phyloP scores from a whole-genome alignment of 1,284 basidiomycete genomes.

The Gymnopus androsaceus region DNA sequence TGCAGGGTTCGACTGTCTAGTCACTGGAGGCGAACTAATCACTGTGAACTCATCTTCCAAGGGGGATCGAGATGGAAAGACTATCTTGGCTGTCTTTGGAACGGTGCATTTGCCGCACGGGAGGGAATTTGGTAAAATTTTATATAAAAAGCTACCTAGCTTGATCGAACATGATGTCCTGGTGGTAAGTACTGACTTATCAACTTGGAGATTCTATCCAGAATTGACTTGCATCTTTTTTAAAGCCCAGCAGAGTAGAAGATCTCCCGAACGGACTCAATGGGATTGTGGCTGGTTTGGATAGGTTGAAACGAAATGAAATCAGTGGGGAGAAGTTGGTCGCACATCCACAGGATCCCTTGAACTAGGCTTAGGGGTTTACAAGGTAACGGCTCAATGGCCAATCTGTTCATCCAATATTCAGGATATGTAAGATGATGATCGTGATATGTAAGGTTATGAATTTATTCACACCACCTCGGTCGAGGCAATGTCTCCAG shows the following conservation, averaged over 20 bases:
- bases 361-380: neutral
- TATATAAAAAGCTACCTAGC: neutral
- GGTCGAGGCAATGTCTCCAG: too few species aligned
- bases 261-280: constrained; percentile 8
- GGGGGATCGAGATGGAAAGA: constrained; percentile 5
- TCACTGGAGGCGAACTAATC: constrained; percentile 5
- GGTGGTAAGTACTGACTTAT: neutral
- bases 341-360: constrained; percentile 10
- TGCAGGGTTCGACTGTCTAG: neutral
- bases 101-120: constrained; percentile 4
- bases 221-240: neutral
- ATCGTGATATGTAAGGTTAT: too few species aligned
- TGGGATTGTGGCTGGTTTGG: constrained; percentile 2
- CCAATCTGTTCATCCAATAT: neutral
- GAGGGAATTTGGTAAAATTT: neutral
- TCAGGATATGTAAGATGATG: too few species aligned
- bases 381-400: neutral
- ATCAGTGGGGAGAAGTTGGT: constrained; percentile 14
- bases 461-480: too few species aligned
- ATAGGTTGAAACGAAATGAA: constrained; percentile 7
- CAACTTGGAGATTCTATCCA: neutral
- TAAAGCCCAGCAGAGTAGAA: constrained; percentile 6
- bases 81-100: neutral
- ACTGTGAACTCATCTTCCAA: neutral
- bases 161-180: constrained; percentile 5